phyloP scores from a whole-genome alignment of 1,284 basidiomycete genomes.

The Malassezia sympodialis region DNA sequence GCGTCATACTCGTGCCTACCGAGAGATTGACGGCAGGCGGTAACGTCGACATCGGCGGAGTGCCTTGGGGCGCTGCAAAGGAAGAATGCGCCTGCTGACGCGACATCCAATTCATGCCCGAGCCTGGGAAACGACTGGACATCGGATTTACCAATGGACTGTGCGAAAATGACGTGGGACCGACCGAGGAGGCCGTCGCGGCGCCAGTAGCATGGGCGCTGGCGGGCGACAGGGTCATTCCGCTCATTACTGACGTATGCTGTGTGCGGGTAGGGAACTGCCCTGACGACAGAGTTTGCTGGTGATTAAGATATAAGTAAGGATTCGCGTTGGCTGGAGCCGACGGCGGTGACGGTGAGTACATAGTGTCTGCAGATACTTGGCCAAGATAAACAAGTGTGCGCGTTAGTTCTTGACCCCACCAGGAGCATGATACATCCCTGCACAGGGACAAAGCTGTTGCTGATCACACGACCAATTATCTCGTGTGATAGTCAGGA shows the following conservation, averaged over 20 bases:
- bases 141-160: neutral
- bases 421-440: conserved; percentile 11
- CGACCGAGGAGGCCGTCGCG: neutral
- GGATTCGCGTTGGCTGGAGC: conserved; percentile 12
- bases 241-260: neutral
- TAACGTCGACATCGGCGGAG: conserved; percentile 36
- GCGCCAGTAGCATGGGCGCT: neutral
- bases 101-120: conserved; percentile 10
- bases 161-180: neutral
- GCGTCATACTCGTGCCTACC: conserved; percentile 20
- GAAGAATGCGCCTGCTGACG: conserved; percentile 5
- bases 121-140: neutral
- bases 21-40: conserved; percentile 31
- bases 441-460: neutral
- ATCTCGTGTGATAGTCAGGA: neutral
- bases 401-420: conserved; percentile 5
- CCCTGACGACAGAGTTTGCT: conserved; percentile 5
- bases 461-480: neutral
- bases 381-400: neutral
- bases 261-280: neutral
- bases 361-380: conserved; percentile 2
- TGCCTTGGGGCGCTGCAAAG: conserved; percentile 27
- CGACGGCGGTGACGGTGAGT: conserved; percentile 17
- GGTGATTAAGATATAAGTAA: conserved; percentile 17
- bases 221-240: neutral